Evolutionary conservation across 2,329 filamentous ascomycete genomes (phyloP).

Genomic region (Macrophomina phaseolina): DNA sequence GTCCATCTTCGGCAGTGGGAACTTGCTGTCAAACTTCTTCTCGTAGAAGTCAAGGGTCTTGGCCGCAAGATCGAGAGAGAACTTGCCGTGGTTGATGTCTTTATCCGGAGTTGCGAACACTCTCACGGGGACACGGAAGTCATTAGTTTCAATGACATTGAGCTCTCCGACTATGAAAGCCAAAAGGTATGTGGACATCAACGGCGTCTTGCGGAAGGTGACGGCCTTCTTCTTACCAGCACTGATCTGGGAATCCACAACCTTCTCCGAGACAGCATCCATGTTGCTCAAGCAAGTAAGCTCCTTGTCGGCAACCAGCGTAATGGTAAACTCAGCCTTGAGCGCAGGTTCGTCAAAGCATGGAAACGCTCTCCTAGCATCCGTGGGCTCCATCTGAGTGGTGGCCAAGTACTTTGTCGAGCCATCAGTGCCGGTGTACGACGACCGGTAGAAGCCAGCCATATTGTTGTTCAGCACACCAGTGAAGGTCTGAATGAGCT

Average conservation of each 20-base stretch:
- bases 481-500: conserved; percentile 77
- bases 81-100: conserved; percentile 87
- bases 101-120: conserved; percentile 93
- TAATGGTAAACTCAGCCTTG: conserved; percentile 93
- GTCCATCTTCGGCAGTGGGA: conserved; percentile 92
- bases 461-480: conserved; percentile 90
- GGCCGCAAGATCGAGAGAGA: conserved; percentile 87
- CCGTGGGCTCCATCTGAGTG: conserved; percentile 95
- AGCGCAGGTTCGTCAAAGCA: conserved; percentile 98
- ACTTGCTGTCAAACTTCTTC: conserved; percentile 86
- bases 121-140: conserved; percentile 88
- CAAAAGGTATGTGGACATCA: conserved; percentile 95
- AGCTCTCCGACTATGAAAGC: conserved; percentile 95
- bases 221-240: conserved; percentile 79
- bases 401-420: conserved; percentile 83
- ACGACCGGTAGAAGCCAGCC: conserved; percentile 96
- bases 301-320: conserved; percentile 86
- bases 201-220: conserved; percentile 87
- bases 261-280: conserved; percentile 87
- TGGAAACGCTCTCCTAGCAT: conserved; percentile 89
- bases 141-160: conserved; percentile 89
- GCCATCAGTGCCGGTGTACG: conserved; percentile 84
- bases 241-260: conserved; percentile 65
- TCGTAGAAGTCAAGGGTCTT: conserved; percentile 94
- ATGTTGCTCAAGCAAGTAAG: conserved; percentile 95